Base-by-base conservation (phyloP, 805 yeast genomes). In the Ogataea polymorpha region DNA sequence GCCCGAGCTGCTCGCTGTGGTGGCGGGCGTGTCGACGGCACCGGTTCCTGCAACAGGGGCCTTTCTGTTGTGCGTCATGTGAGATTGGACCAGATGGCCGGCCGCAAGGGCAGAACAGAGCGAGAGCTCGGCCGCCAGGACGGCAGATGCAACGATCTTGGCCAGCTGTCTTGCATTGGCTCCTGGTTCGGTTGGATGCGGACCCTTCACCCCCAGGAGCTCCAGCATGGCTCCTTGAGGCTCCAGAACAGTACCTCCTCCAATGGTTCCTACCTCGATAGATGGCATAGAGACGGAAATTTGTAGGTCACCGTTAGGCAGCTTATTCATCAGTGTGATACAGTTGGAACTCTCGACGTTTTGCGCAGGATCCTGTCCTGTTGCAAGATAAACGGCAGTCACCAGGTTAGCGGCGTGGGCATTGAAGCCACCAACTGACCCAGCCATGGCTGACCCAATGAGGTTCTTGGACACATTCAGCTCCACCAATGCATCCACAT, bases 331-430 rank as follows among this genome's bases (percentile, higher is more conserved):
- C 52, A 93, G 72, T 1, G 99, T 93, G 45, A 93, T 91, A 82
- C 99, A 93, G 67, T 90, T 91, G 23, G 97, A 88, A 46, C 95
- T 82, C 70, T 91, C 99, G 39, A 93, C 97, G 59, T 93, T 93
- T 70, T 93, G 99, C 2, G 99, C 99, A n/a, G 99, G 99, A 67
- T 93, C 99, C 71, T 93, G 99, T 43, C 99, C 99, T 44, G 96
- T 79, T 4, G 99, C 99, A 50, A 93, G 69, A 63, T 68, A 93
- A 18, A 93, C 82, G 9, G 99, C 98, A 25, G 99, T 95, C 25
- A 93, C 91, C 53, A 93, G 68, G 63, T 93, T 93, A 35, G 99
- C 95, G 39, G 99, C 98, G 55, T 93, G 99, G 0, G 99, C 99
- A 61, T 93, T 93, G 69, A 86, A 90, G 1, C 99, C 99, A 61